Evolutionary conservation across 1,284 basidiomycete species (phyloP).

Genomic region (Uromyces viciae-fabae): DNA sequence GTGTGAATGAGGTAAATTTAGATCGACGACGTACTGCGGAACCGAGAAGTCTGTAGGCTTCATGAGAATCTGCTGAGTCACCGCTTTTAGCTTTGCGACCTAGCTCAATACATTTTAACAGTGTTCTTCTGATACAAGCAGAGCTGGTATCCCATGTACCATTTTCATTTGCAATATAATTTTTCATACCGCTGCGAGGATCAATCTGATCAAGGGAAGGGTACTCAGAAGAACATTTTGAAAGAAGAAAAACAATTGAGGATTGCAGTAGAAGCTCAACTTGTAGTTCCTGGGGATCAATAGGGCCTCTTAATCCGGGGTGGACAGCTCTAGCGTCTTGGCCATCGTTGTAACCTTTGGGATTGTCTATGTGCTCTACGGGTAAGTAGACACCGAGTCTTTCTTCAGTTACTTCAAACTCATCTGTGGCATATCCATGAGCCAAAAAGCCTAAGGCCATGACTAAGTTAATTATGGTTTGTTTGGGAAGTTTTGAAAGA

Average conservation of each 20-base stretch:
- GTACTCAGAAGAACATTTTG: background rate
- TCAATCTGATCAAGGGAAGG: conserved; percentile 68
- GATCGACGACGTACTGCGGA: conserved; percentile 37
- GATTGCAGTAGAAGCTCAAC: background rate
- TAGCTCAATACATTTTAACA: conserved; percentile 67
- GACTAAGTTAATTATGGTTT: conserved; percentile 43
- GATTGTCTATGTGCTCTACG: conserved; percentile 69
- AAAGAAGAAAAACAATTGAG: background rate
- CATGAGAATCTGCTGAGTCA: conserved; percentile 68
- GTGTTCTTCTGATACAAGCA: conserved; percentile 70
- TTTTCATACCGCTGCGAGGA: conserved; percentile 84
- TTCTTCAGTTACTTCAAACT: conserved; percentile 86
- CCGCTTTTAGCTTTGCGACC: conserved; percentile 60
- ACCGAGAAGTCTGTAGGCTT: conserved; percentile 56
- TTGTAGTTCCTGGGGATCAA: conserved; percentile 60
- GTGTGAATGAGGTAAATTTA: too few relatives aligned
- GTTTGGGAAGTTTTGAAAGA: conserved; percentile 42
- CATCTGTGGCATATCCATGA: conserved; percentile 55
- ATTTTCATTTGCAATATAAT: conserved; percentile 78
- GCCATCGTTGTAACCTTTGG: conserved; percentile 50
- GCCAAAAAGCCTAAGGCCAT: conserved; percentile 44
- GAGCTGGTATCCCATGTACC: conserved; percentile 82
- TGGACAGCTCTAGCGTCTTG: conserved; percentile 72
- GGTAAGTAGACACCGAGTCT: conserved; percentile 73
- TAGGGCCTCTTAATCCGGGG: conserved; percentile 71